These are phyloP conservation scores for Zizania palustris DNA, from an alignment of 202 grass and related monocot species.

Conservation along the genomic window DNA sequence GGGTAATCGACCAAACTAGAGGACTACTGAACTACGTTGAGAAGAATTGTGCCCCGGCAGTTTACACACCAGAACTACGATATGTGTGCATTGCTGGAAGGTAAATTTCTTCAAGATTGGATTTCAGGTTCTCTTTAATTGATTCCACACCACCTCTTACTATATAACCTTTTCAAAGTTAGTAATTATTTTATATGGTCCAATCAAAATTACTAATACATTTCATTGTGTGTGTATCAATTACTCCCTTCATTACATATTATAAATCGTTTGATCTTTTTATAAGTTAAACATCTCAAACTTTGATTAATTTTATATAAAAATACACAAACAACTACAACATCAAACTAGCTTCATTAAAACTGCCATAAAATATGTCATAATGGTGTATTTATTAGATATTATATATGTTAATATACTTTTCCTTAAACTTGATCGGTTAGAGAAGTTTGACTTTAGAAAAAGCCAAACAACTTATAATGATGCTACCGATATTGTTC, in stretches of 20 bases:
- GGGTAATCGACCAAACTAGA: conserved; percentile 92
- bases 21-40: conserved; percentile 76
- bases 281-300: too few relatives aligned
- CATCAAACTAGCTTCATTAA: too few relatives aligned
- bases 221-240: not conserved
- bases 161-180: not conserved
- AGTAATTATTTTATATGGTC: not conserved
- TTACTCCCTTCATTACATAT: not conserved
- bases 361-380: too few relatives aligned
- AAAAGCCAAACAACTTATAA: too few relatives aligned
- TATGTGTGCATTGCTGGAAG: conserved; percentile 92
- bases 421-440: too few relatives aligned
- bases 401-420: too few relatives aligned
- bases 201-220: not conserved
- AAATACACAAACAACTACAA: too few relatives aligned
- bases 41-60: conserved; percentile 76
- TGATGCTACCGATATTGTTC: not conserved
- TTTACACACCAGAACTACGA: conserved; percentile 81
- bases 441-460: too few relatives aligned
- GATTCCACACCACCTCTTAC: not conserved
- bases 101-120: conserved; percentile 38
- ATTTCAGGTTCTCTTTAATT: conserved; percentile 9
- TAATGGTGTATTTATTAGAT: too few relatives aligned
- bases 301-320: too few relatives aligned
- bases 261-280: too few relatives aligned